Conservation (phyloP, 73 alveolate species). For the Durusdinium trenchii region DNA sequence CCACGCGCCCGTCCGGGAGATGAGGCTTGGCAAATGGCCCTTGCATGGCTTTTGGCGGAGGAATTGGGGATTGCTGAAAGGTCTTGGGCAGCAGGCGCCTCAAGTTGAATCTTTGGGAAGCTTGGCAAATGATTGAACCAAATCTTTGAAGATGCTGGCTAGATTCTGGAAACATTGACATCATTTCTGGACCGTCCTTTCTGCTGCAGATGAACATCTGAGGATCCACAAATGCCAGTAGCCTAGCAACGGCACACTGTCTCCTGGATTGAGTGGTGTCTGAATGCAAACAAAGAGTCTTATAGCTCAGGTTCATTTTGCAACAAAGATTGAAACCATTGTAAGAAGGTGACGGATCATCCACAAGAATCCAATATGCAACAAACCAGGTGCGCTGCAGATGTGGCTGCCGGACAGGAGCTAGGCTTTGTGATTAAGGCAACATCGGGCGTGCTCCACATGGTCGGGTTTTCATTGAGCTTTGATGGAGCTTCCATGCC, state of each 20-base stretch:
- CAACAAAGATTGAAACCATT: no score
- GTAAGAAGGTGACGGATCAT: no score
- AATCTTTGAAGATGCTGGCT: background rate
- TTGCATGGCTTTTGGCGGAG: conserved; percentile 86
- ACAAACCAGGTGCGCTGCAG: conserved; percentile 39
- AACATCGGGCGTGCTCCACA: no score
- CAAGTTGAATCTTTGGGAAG: background rate
- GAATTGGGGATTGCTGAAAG: conserved; percentile 39
- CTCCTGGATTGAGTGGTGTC: background rate
- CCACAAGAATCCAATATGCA: background rate
- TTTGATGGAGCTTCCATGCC: no score
- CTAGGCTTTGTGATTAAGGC: conserved; percentile 34
- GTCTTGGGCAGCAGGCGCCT: conserved; percentile 59
- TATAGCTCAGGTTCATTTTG: no score
- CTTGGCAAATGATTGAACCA: background rate
- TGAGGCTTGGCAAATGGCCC: conserved; percentile 68
- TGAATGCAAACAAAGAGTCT: no score
- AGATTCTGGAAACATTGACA: no score
- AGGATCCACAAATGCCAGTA: conserved; percentile 84
- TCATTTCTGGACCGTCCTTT: background rate
- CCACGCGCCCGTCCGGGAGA: no score
- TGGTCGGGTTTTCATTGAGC: no score
- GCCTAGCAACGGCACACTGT: background rate
- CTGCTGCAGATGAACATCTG: background rate
- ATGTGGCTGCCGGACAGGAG: conserved; percentile 58